Evolutionary conservation across 805 yeast genomes (phyloP).

Genomic region (Suhomyces canberraensis): DNA sequence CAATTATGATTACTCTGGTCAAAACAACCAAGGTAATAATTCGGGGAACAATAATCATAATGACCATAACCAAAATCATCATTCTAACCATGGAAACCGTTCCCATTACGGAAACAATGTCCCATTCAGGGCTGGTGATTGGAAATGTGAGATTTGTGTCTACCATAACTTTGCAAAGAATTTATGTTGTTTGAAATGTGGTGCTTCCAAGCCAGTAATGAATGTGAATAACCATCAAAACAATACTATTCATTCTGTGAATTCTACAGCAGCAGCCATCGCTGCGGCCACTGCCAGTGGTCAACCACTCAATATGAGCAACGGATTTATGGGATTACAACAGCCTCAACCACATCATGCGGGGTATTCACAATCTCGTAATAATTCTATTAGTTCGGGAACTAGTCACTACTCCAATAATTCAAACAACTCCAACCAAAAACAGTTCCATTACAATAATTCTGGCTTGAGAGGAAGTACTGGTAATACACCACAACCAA

Average conservation of each 20-base stretch:
- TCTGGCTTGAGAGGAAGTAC: slow-evolving; percentile 13
- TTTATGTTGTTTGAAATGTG: slow-evolving; percentile 82
- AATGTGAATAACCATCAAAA: slow-evolving; percentile 12
- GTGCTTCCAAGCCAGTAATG: slow-evolving; percentile 58
- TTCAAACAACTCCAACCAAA: slow-evolving; percentile 10
- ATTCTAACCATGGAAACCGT: slow-evolving; percentile 15
- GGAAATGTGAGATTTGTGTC: slow-evolving; percentile 87
- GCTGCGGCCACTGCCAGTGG: slow-evolving; percentile 49
- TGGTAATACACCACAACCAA: slow-evolving; percentile 17
- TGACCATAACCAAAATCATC: slow-evolving; percentile 14
- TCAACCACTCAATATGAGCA: slow-evolving; percentile 39
- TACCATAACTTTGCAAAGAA: slow-evolving; percentile 94
- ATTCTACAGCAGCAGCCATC: slow-evolving; percentile 44
- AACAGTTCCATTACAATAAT: slow-evolving; percentile 16
- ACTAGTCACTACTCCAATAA: slow-evolving; percentile 9
- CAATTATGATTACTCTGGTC: not conserved
- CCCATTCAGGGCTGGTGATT: slow-evolving; percentile 96
- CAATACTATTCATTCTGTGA: slow-evolving; percentile 29
- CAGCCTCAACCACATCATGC: slow-evolving; percentile 33
- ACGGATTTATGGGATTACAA: slow-evolving; percentile 29
- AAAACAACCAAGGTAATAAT: not conserved
- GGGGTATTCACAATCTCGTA: slow-evolving; percentile 8
- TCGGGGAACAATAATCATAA: slow-evolving; percentile 3
- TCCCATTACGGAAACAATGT: slow-evolving; percentile 46
- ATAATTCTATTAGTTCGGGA: slow-evolving; percentile 9